Percentiles rank a stretch among this genome's conserved stretches.
Conservation (phyloP, 805 yeast genomes). For the Debaryomyces hansenii region DNA sequence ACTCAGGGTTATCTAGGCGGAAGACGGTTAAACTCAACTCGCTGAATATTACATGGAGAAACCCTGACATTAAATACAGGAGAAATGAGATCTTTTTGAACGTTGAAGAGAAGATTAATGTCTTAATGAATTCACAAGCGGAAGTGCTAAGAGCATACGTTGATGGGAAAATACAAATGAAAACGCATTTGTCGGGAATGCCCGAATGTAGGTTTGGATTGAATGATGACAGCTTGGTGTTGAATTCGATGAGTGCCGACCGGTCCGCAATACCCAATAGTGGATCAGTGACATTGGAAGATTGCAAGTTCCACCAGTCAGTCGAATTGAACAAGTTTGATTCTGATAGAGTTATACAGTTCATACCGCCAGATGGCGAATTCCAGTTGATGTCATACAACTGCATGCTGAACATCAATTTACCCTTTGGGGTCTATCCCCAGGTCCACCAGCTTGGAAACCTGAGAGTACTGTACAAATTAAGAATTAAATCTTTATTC, state of each 20-base stretch:
- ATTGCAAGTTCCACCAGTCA: slow-evolving; percentile 85
- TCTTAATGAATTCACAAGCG: slow-evolving; percentile 66
- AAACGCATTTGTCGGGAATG: slow-evolving; percentile 74
- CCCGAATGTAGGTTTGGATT: slow-evolving; percentile 84
- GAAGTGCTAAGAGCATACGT: slow-evolving; percentile 67
- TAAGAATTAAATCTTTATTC: slow-evolving; percentile 63
- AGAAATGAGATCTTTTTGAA: slow-evolving; percentile 78
- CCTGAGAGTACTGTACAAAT: slow-evolving; percentile 50
- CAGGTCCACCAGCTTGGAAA: slow-evolving; percentile 46
- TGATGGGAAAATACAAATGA: slow-evolving; percentile 72
- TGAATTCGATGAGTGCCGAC: slow-evolving; percentile 19
- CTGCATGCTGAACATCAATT: slow-evolving; percentile 47
- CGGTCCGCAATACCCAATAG: slow-evolving; percentile 31
- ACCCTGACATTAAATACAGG: slow-evolving; percentile 68
- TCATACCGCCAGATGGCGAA: slow-evolving; percentile 85
- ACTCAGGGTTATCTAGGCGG: slow-evolving; percentile 1
- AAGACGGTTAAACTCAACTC: not conserved
- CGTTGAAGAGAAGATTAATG: slow-evolving; percentile 72
- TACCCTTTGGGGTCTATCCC: slow-evolving; percentile 72
- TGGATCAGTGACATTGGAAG: slow-evolving; percentile 61
- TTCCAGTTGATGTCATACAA: slow-evolving; percentile 79
- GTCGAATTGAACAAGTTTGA: slow-evolving; percentile 74
- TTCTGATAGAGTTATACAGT: slow-evolving; percentile 60
- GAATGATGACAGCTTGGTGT: slow-evolving; percentile 46
- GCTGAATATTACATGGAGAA: slow-evolving; percentile 62